Conservation (phyloP, 2,329 filamentous ascomycete species). For the Diaporthe helianthi region DNA sequence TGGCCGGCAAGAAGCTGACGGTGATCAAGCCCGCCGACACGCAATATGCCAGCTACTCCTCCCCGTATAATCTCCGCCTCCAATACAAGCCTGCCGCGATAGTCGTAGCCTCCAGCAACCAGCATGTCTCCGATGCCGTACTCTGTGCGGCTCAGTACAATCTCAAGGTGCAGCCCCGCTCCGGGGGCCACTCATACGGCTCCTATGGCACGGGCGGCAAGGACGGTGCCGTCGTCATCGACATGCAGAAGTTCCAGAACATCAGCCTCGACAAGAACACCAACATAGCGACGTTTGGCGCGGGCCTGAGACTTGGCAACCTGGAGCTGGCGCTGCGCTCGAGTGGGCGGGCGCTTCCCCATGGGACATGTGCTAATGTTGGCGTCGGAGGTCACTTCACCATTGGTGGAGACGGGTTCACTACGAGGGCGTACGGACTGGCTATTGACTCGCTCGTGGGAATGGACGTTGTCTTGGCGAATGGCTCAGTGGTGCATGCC, state of each 20-base stretch:
- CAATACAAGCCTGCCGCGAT: conserved; percentile 43
- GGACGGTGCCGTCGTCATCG: conserved; percentile 50
- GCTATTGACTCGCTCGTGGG: conserved; percentile 57
- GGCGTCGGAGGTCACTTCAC: conserved; percentile 54
- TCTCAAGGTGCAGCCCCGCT: conserved; percentile 57
- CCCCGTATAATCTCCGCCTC: conserved; percentile 43
- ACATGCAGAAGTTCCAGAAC: conserved; percentile 48
- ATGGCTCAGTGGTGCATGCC: conserved; percentile 38
- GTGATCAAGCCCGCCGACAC: conserved; percentile 7
- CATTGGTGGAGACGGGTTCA: conserved; percentile 54
- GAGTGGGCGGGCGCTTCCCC: conserved; percentile 47
- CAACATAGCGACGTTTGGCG: conserved; percentile 47
- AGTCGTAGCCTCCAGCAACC: conserved; percentile 42
- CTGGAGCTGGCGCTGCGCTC: conserved; percentile 47
- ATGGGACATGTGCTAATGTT: conserved; percentile 54
- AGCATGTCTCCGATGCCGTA: conserved; percentile 54
- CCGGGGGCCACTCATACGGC: conserved; percentile 62
- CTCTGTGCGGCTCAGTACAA: conserved; percentile 50
- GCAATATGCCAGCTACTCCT: conserved; percentile 7
- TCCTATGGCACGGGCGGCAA: conserved; percentile 54
- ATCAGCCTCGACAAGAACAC: conserved; percentile 43
- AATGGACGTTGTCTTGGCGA: conserved; percentile 54
- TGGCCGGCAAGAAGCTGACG: background rate
- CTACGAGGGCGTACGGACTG: conserved; percentile 56
- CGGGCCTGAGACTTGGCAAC: conserved; percentile 52